These are phyloP conservation scores for Eutrema salsugineum DNA, from an alignment of 441 rosid species.

Conservation along the genomic window DNA sequence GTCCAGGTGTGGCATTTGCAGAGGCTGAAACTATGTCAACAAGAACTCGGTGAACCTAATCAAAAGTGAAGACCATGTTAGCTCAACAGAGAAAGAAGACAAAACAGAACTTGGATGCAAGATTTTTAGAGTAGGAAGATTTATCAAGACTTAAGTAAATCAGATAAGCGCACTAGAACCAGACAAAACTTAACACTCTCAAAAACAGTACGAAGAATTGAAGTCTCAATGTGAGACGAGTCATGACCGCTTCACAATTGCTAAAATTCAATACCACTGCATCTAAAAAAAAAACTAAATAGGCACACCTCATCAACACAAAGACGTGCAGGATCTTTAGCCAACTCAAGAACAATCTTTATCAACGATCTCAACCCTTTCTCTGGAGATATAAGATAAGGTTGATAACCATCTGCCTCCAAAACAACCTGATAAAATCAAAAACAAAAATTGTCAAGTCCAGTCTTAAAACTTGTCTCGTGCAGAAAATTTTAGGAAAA, in stretches of 20 bases:
- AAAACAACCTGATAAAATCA: constrained; percentile 65
- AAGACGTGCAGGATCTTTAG: constrained; percentile 90
- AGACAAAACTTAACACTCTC: neutral
- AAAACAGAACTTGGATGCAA: neutral
- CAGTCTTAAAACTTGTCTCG: neutral
- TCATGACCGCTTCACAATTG: neutral
- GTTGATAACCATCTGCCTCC: constrained; percentile 99
- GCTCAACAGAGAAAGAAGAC: neutral
- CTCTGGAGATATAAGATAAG: constrained; percentile 97
- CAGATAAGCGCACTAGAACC: constrained; percentile 2
- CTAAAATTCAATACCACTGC: neutral
- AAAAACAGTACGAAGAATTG: neutral
- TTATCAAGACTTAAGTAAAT: neutral
- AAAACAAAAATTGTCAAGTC: constrained; percentile 23
- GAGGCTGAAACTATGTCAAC: constrained; percentile 81
- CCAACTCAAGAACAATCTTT: constrained; percentile 89
- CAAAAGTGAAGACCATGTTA: neutral
- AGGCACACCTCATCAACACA: constrained; percentile 86
- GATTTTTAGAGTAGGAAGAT: neutral
- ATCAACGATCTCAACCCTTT: constrained; percentile 94
- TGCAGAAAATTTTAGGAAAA: constrained; percentile 4
- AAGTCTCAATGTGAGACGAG: constrained; percentile 4
- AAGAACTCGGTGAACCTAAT: constrained; percentile 90
- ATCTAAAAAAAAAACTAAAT: neutral
- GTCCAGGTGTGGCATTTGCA: constrained; percentile 93